phyloP scores from a whole-genome alignment of 257 asterid species.

The Ballota nigra region DNA sequence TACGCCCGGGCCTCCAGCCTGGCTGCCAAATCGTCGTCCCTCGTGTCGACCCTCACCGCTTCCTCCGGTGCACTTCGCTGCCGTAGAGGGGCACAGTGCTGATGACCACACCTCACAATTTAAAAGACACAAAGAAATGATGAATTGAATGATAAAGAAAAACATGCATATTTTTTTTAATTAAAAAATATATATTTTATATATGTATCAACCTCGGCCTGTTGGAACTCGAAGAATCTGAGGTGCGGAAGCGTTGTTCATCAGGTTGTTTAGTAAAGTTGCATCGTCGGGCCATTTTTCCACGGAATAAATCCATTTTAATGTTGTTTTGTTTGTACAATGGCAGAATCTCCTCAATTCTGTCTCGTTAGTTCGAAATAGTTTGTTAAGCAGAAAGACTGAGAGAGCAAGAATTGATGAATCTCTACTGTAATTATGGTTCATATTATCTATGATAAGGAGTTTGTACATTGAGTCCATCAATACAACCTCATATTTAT shows the following conservation, averaged over 20 bases:
- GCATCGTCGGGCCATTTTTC: background rate
- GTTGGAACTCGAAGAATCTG: slow-evolving; percentile 30
- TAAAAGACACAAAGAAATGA: background rate
- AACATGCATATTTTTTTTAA: background rate
- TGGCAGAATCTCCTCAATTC: slow-evolving; percentile 25
- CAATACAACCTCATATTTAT: slow-evolving; percentile 6
- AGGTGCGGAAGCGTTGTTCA: background rate
- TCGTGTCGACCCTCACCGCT: slow-evolving; percentile 66
- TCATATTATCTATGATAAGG: slow-evolving; percentile 14
- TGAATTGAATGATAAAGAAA: background rate
- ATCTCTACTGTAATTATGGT: slow-evolving; percentile 30
- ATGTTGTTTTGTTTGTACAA: slow-evolving; percentile 16
- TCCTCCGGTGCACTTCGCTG: slow-evolving; percentile 70
- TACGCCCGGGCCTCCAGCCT: slow-evolving; percentile 90
- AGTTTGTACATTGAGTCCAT: slow-evolving; percentile 31
- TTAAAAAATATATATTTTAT: background rate
- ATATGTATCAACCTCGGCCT: slow-evolving; percentile 46
- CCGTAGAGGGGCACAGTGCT: slow-evolving; percentile 52
- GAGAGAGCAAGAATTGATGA: slow-evolving; percentile 16
- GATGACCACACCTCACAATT: background rate
- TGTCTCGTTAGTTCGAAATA: slow-evolving; percentile 16
- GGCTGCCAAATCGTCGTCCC: slow-evolving; percentile 77
- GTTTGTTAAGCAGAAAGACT: slow-evolving; percentile 3
- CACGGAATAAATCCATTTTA: slow-evolving; percentile 19
- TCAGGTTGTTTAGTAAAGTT: background rate